Evolutionary conservation across 495 filamentous ascomycete genomes (phyloP).

Genomic region (Penicillium longicatenatum): DNA sequence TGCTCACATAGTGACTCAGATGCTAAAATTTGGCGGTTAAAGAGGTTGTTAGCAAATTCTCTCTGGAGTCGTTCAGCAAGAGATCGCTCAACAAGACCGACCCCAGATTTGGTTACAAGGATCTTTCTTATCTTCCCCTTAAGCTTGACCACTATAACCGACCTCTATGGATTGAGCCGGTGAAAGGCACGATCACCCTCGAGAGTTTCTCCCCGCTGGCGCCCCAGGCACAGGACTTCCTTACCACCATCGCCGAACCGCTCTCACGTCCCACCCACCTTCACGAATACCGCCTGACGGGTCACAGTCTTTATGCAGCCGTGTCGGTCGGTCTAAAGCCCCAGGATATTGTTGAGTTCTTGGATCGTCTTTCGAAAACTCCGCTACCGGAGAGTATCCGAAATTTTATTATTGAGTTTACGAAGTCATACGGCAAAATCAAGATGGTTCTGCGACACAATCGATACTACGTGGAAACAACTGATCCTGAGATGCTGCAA

Average conservation of each 20-base stretch:
- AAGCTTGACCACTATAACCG: slow-evolving; percentile 88
- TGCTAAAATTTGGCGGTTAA: slow-evolving; percentile 26
- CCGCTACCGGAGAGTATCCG: slow-evolving; percentile 76
- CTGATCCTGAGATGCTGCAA: slow-evolving; percentile 82
- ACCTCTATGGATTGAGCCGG: slow-evolving; percentile 89
- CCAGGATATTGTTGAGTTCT: slow-evolving; percentile 83
- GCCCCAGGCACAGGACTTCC: slow-evolving; percentile 85
- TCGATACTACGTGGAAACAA: slow-evolving; percentile 89
- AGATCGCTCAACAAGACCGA: slow-evolving; percentile 44
- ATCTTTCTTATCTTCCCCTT: slow-evolving; percentile 77
- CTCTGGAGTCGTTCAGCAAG: slow-evolving; percentile 54
- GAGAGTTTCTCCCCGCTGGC: slow-evolving; percentile 91
- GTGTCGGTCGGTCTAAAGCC: slow-evolving; percentile 88
- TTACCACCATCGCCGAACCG: slow-evolving; percentile 94
- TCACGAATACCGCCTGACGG: slow-evolving; percentile 90
- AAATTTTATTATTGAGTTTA: slow-evolving; percentile 78
- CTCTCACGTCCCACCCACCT: slow-evolving; percentile 82
- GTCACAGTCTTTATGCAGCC: slow-evolving; percentile 91
- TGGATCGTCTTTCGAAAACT: slow-evolving; percentile 87
- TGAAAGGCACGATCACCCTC: slow-evolving; percentile 83
- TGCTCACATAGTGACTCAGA: slow-evolving; percentile 28
- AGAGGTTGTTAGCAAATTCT: slow-evolving; percentile 69
- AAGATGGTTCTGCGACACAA: slow-evolving; percentile 95
- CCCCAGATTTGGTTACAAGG: slow-evolving; percentile 64
- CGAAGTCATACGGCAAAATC: slow-evolving; percentile 90